phyloP scores from a whole-genome alignment of 345 rosid species.

The Limnanthes douglasii region DNA sequence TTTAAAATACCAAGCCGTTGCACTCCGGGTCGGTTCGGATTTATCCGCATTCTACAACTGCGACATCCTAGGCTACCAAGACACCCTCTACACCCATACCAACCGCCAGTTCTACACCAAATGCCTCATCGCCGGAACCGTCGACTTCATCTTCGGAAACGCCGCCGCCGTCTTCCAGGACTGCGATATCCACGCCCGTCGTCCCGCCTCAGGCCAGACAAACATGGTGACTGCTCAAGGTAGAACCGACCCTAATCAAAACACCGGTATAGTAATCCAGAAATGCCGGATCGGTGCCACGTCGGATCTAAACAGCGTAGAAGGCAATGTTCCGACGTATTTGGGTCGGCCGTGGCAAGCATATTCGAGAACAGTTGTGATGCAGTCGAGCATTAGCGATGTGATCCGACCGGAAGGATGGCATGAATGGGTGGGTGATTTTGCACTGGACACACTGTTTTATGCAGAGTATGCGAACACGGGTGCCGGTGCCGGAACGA shows the following conservation, averaged over 20 bases:
- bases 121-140: conserved; percentile 46
- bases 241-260: conserved; percentile 48
- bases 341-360: conserved; percentile 69
- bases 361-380: conserved; percentile 49
- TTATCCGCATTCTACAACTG: conserved; percentile 45
- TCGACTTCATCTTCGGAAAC: conserved; percentile 72
- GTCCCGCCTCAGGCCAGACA: conserved; percentile 38
- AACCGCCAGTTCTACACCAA: conserved; percentile 47
- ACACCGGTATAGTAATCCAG: conserved; percentile 64
- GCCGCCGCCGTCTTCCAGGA: conserved; percentile 45
- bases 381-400: conserved; percentile 39
- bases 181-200: conserved; percentile 61
- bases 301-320: conserved; percentile 23
- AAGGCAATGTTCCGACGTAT: conserved; percentile 20
- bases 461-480: conserved; percentile 52
- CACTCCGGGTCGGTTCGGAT: conserved; percentile 55
- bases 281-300: conserved; percentile 59
- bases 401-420: conserved; percentile 52
- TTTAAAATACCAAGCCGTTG: conserved; percentile 71
- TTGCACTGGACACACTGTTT: conserved; percentile 42
- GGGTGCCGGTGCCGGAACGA: conserved; percentile 41
- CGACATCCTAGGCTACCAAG: conserved; percentile 56
- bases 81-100: conserved; percentile 63
- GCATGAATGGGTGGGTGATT: conserved; percentile 43
- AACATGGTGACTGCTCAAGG: conserved; percentile 84